phyloP scores from a whole-genome alignment of 768 basidiomycete genomes.

The Hydnomerulius pinastri region DNA sequence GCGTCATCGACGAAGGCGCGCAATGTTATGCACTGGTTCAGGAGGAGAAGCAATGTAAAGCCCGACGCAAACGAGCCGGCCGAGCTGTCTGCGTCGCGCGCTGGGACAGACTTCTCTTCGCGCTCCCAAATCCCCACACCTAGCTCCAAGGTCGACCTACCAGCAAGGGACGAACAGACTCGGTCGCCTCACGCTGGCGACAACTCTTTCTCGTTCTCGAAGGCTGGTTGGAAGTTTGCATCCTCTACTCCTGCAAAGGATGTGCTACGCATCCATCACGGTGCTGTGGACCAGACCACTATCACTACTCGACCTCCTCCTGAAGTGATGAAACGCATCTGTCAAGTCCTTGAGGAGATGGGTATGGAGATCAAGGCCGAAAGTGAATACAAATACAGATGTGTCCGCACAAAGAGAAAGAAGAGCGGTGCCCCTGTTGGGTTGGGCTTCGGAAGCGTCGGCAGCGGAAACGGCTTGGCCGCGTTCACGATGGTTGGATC shows the following conservation, averaged over 20 bases:
- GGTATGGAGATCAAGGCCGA: conserved; percentile 88
- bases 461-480: conserved; percentile 51
- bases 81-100: conserved; percentile 10
- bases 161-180: conserved; percentile 20
- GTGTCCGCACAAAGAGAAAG: conserved; percentile 75
- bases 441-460: conserved; percentile 43
- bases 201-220: conserved; percentile 39
- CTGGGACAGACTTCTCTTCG: conserved; percentile 27
- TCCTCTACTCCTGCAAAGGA: conserved; percentile 40
- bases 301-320: conserved; percentile 83
- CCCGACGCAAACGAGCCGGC: conserved; percentile 27
- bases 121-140: conserved; percentile 28
- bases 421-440: conserved; percentile 51
- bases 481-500: conserved; percentile 79
- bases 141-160: conserved; percentile 24
- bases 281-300: conserved; percentile 87
- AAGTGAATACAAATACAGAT: conserved; percentile 88
- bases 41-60: conserved; percentile 60
- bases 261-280: conserved; percentile 81
- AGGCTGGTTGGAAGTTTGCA: conserved; percentile 36
- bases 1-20: conserved; percentile 87
- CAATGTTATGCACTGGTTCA: conserved; percentile 99
- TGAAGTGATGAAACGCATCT: conserved; percentile 86
- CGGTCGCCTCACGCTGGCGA: conserved; percentile 26
- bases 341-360: conserved; percentile 80